Conservation (phyloP, 441 rosid species). For the Melastoma candidum region DNA sequence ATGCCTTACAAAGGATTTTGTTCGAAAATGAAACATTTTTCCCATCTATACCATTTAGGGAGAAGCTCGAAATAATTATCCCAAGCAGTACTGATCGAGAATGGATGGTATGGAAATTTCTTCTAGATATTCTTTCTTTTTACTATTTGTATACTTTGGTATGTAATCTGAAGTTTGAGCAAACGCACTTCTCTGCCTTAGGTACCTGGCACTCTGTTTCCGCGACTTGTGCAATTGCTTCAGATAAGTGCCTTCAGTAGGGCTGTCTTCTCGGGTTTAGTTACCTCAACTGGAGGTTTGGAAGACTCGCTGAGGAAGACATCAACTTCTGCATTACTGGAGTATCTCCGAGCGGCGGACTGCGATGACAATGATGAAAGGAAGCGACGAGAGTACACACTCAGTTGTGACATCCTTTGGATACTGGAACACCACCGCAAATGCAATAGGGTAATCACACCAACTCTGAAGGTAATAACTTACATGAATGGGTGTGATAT, state of each 20-base stretch:
- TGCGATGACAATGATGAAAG: constrained; percentile 28
- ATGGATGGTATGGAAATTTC: constrained; percentile 59
- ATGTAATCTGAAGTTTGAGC: constrained; percentile 7
- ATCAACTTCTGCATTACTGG: constrained; percentile 63
- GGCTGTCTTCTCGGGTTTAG: constrained; percentile 70
- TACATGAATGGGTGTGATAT: background rate
- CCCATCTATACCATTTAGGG: constrained; percentile 63
- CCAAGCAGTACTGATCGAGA: constrained; percentile 45
- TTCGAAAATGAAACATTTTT: constrained; percentile 38
- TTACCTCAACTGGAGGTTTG: constrained; percentile 82
- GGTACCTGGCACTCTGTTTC: constrained; percentile 81
- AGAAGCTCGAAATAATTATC: constrained; percentile 59
- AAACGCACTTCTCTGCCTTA: constrained; percentile 31
- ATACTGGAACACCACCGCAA: constrained; percentile 66
- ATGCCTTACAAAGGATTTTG: constrained; percentile 66
- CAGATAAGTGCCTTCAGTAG: constrained; percentile 57
- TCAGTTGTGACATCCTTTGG: constrained; percentile 68
- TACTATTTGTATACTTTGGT: background rate
- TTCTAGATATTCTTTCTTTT: constrained; percentile 6
- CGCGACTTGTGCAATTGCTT: constrained; percentile 68
- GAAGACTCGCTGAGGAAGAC: constrained; percentile 80
- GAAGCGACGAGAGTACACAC: constrained; percentile 36
- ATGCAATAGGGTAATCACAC: constrained; percentile 73
- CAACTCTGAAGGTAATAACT: constrained; percentile 69
- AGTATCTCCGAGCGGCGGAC: constrained; percentile 51